These are phyloP conservation scores for Ambispora gerdemannii DNA, from an alignment of 192 early-diverging fungal genomes.

Conservation along the genomic window DNA sequence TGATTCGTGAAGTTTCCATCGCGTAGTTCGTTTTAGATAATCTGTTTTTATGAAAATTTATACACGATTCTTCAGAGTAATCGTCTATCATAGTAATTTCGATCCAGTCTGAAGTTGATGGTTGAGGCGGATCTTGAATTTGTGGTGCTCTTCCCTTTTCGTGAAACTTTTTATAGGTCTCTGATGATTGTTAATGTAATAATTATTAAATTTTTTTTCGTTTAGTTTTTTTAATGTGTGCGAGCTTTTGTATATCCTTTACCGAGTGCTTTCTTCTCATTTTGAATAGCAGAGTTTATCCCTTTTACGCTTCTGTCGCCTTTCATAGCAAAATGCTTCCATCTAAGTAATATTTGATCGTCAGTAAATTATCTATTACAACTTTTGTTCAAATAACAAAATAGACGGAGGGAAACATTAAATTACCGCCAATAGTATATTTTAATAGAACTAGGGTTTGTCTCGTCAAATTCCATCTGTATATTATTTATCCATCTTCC, in stretches of 20 bases:
- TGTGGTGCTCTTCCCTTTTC: not conserved
- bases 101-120: not conserved
- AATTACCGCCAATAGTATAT: not conserved
- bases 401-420: no score
- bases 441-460: not conserved
- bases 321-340: not conserved
- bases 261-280: not conserved
- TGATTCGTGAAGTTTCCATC: not conserved
- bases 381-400: no score
- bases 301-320: not conserved
- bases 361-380: no score
- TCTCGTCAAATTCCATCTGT: not conserved
- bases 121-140: not conserved
- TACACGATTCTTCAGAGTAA: not conserved
- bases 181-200: no score
- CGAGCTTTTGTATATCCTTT: not conserved
- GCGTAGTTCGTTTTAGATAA: not conserved
- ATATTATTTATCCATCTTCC: not conserved
- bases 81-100: slow-evolving; percentile 2
- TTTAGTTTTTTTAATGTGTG: no score
- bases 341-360: not conserved
- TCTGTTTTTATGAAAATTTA: not conserved
- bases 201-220: no score
- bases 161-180: no score
- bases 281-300: not conserved